These are phyloP conservation scores for Podosphaera xanthii DNA, from an alignment of 2,329 filamentous ascomycete genomes.

Conservation along the genomic window DNA sequence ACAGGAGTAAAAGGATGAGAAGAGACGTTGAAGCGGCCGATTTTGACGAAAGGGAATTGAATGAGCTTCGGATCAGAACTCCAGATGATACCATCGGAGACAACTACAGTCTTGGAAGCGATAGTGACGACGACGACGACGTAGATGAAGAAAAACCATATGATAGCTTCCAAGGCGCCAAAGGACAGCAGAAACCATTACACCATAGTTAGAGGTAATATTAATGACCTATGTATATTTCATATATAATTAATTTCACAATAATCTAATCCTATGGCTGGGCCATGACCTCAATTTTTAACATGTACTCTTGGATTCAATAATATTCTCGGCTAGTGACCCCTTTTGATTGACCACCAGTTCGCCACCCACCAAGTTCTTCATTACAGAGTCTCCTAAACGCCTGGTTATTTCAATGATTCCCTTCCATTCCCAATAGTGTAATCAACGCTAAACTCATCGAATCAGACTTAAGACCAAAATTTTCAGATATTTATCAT, in stretches of 20 bases:
- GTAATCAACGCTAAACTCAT: background rate
- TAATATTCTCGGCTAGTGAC: too few species aligned
- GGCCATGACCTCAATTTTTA: background rate
- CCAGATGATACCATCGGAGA: slow-evolving; percentile 19
- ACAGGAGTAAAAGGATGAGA: slow-evolving; percentile 18
- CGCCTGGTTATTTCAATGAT: background rate
- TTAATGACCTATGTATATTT: background rate
- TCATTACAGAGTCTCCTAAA: background rate
- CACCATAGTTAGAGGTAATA: background rate
- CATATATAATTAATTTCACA: background rate
- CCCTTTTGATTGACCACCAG: too few species aligned
- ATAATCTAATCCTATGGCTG: background rate
- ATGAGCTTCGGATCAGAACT: slow-evolving; percentile 27
- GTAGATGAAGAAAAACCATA: slow-evolving; percentile 6
- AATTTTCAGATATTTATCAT: background rate
- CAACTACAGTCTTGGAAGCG: slow-evolving; percentile 33
- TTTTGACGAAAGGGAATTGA: slow-evolving; percentile 42
- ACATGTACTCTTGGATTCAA: background rate
- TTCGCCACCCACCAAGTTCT: background rate
- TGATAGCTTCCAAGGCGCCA: slow-evolving; percentile 8
- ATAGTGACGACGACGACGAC: slow-evolving; percentile 17
- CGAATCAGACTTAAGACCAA: too few species aligned
- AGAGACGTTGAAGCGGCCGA: slow-evolving; percentile 37
- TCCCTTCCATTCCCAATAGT: background rate
- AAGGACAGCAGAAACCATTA: slow-evolving; percentile 4